Evolutionary conservation across 1,284 basidiomycete genomes (phyloP), one percentile per base, ranked within the genome.

Genomic region (Leccinum fallax): DNA sequence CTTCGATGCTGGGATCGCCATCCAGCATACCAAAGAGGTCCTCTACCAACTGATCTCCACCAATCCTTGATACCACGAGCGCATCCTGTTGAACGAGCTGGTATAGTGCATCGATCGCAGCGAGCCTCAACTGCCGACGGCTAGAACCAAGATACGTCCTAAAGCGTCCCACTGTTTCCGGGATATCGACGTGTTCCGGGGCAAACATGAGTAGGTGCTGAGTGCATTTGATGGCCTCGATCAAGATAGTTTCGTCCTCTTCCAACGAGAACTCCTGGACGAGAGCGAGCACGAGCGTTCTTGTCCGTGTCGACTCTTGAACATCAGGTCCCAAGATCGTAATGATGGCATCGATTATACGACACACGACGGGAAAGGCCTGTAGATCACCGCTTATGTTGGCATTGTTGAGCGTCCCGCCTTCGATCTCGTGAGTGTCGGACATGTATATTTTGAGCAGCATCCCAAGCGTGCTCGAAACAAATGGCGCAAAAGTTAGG

Each of bases 201-300:
- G 94, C 91, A 69, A 99, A 98, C 87, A 99, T 95, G 34, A 97
- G 84, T 78, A 98, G 92, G 74, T 98, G 96, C 72, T 99, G 97
- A 19, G 94, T 89, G 72, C 95, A 97, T 76, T 93, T 93, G 77
- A 98, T 95, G 1, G 95, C 95, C 74, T 99, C 95, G 0, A 98
- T 93, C 28, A 90, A 84, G 57, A 97, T 89, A 0, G 91, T 90
- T 68, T 97, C 93, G 68, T 98, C 94, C 3, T 87, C 85, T 71
- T 99, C 96, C 46, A 84, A 78, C 3, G 89, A 88, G 69, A 98
- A 93, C 70, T 96, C 92, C 64, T 88, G 85, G 1, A 98, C 89
- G 8, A 99, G 84, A 67, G 93, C 88, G 59, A 97, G 85, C 19
- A 98, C 85, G 13, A 98, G 80, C 3, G 86, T 86, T 34, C 94